Evolutionary conservation across 2,329 filamentous ascomycete genomes (phyloP).

Genomic region (Drechslerella dactyloides): DNA sequence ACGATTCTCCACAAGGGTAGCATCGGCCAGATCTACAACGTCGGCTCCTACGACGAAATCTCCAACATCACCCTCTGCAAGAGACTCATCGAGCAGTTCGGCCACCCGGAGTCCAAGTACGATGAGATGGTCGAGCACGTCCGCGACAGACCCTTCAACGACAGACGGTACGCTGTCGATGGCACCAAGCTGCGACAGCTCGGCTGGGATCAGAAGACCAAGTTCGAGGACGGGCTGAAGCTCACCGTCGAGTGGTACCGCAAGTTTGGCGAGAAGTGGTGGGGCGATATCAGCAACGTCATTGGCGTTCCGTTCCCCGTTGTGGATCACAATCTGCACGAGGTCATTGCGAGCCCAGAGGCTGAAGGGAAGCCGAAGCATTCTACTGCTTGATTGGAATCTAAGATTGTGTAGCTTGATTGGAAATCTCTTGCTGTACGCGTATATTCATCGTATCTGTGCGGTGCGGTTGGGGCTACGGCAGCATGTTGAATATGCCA

Average conservation of each 20-base stretch:
- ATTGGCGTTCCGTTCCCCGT: conserved; percentile 70
- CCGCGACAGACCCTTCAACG: conserved; percentile 78
- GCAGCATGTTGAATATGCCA: neutral
- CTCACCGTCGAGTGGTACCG: conserved; percentile 74
- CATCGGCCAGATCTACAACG: conserved; percentile 80
- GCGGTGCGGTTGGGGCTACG: neutral
- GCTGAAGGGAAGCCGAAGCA: neutral
- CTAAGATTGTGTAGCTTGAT: neutral
- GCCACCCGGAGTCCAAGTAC: conserved; percentile 63
- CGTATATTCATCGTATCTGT: neutral
- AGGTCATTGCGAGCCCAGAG: conserved; percentile 17
- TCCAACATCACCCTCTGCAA: conserved; percentile 74
- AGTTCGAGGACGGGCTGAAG: conserved; percentile 68
- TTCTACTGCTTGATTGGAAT: neutral
- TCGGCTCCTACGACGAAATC: conserved; percentile 77
- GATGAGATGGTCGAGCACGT: conserved; percentile 75
- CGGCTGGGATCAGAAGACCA: conserved; percentile 73
- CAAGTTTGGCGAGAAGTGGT: conserved; percentile 71
- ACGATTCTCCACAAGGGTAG: conserved; percentile 79
- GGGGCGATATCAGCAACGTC: conserved; percentile 73
- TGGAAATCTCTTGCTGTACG: neutral
- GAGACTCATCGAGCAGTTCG: conserved; percentile 69
- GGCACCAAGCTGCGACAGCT: conserved; percentile 70
- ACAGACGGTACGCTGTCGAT: conserved; percentile 74
- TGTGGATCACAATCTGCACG: conserved; percentile 61